Conservation (phyloP, 257 asterid genomes). For the Penstemon barbatus region DNA sequence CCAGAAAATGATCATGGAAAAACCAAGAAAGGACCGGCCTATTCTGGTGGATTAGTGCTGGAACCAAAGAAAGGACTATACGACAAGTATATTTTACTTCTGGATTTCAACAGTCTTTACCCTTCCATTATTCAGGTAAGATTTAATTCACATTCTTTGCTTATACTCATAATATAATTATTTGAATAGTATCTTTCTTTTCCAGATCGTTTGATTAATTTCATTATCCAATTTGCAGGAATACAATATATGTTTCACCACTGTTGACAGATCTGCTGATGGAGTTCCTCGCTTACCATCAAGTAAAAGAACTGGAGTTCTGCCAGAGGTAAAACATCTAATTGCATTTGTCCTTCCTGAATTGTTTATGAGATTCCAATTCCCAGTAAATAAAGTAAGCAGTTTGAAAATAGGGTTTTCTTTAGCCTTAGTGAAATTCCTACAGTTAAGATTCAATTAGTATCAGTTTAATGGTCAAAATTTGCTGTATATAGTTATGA, state of each 20-base stretch:
- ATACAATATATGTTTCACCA: constrained; percentile 95
- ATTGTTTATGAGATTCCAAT: constrained; percentile 1
- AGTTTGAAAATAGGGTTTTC: not conserved
- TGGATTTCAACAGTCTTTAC: constrained; percentile 99
- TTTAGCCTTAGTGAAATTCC: constrained; percentile 13
- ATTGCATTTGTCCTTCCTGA: constrained; percentile 8
- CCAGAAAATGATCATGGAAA: constrained; percentile 51
- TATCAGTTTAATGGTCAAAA: constrained; percentile 3
- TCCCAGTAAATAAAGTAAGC: not conserved
- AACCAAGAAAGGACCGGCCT: constrained; percentile 83
- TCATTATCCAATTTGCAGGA: constrained; percentile 54
- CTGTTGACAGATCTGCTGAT: constrained; percentile 78
- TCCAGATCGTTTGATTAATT: constrained; percentile 14
- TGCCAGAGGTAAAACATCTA: constrained; percentile 74
- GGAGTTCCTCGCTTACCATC: constrained; percentile 73
- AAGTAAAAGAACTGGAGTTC: constrained; percentile 66
- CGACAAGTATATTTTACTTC: constrained; percentile 86
- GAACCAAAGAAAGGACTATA: constrained; percentile 97
- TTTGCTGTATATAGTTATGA: constrained; percentile 12
- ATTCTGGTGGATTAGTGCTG: constrained; percentile 93
- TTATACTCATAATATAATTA: constrained; percentile 4
- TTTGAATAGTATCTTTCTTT: constrained; percentile 18
- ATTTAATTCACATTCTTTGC: constrained; percentile 23
- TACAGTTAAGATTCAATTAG: constrained; percentile 14
- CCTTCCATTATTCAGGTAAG: constrained; percentile 97